phyloP scores from a whole-genome alignment of 192 early-diverging fungal genomes.

The Coemansia sp. region DNA sequence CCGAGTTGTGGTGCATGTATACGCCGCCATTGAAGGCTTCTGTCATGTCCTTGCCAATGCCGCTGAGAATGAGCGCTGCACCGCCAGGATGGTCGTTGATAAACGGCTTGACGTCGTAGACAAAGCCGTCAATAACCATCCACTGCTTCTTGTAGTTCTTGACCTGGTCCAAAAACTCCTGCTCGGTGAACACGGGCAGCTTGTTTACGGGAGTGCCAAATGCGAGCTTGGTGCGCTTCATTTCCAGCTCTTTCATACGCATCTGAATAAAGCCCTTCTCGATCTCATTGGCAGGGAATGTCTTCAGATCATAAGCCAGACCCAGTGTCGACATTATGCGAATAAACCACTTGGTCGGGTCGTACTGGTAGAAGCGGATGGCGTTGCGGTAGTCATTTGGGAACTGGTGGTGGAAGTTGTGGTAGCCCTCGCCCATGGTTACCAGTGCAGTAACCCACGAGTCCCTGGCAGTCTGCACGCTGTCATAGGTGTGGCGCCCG shows the following conservation, averaged over 20 bases:
- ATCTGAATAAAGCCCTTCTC: constrained; percentile 75
- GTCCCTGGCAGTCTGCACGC: constrained; percentile 77
- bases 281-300: constrained; percentile 77
- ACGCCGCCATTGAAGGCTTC: constrained; percentile 85
- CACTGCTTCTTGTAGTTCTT: constrained; percentile 68
- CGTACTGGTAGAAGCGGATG: constrained; percentile 72
- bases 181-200: constrained; percentile 67
- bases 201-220: constrained; percentile 72
- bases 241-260: constrained; percentile 73
- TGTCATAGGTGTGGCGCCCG: constrained; percentile 74
- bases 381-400: constrained; percentile 85
- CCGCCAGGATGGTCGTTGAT: constrained; percentile 90
- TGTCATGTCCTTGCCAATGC: constrained; percentile 83
- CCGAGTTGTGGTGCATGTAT: constrained; percentile 87
- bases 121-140: constrained; percentile 78
- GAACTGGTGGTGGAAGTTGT: constrained; percentile 88
- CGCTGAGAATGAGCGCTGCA: constrained; percentile 62
- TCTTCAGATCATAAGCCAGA: constrained; percentile 69
- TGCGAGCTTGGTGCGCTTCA: constrained; percentile 58
- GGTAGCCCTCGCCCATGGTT: constrained; percentile 79
- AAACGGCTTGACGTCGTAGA: constrained; percentile 81
- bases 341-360: constrained; percentile 86
- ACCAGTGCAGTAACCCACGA: constrained; percentile 78
- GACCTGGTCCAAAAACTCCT: constrained; percentile 65
- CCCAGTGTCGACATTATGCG: constrained; percentile 56